These are phyloP conservation scores for Aspergillus ostianus DNA, from an alignment of 495 filamentous ascomycete genomes.

Conservation along the genomic window DNA sequence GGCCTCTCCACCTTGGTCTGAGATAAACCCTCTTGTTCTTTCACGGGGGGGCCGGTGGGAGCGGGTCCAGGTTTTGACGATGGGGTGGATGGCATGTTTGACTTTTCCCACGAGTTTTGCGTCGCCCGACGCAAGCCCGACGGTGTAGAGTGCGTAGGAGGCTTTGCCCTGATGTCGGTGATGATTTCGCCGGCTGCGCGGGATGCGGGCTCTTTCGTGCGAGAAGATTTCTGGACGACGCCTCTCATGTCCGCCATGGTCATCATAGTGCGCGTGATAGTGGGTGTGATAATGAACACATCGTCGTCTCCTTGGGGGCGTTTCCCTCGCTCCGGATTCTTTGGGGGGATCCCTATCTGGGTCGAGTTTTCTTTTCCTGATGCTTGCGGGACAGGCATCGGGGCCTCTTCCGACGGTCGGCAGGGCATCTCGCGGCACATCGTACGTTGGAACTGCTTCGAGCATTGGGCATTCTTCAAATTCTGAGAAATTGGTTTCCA, in stretches of 20 bases:
- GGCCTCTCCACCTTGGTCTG: constrained; percentile 17
- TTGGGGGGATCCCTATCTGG: constrained; percentile 12
- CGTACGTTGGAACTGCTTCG: constrained; percentile 33
- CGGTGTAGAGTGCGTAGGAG: constrained; percentile 31
- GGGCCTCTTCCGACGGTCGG: constrained; percentile 18
- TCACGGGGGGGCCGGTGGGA: constrained; percentile 10
- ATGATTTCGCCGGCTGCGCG: constrained; percentile 25
- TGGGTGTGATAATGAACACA: constrained; percentile 53
- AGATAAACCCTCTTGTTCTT: constrained; percentile 12
- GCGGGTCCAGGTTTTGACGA: constrained; percentile 20
- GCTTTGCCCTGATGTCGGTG: constrained; percentile 31
- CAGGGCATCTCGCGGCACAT: constrained; percentile 32
- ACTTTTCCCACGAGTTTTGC: constrained; percentile 27
- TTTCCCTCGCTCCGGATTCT: constrained; percentile 15
- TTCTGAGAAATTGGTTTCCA: constrained; percentile 39
- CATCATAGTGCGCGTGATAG: constrained; percentile 43
- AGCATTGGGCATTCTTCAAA: constrained; percentile 45
- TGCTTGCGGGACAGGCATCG: constrained; percentile 13
- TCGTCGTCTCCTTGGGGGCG: constrained; percentile 28
- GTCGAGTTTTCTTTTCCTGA: constrained; percentile 31
- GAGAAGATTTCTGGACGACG: constrained; percentile 6
- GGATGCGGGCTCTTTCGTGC: constrained; percentile 7
- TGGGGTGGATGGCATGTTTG: constrained; percentile 21
- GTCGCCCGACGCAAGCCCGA: constrained; percentile 31
- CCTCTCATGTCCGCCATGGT: constrained; percentile 19